These are phyloP conservation scores for Obelidium mucronatum DNA, from an alignment of 192 early-diverging fungal species.

Conservation along the genomic window DNA sequence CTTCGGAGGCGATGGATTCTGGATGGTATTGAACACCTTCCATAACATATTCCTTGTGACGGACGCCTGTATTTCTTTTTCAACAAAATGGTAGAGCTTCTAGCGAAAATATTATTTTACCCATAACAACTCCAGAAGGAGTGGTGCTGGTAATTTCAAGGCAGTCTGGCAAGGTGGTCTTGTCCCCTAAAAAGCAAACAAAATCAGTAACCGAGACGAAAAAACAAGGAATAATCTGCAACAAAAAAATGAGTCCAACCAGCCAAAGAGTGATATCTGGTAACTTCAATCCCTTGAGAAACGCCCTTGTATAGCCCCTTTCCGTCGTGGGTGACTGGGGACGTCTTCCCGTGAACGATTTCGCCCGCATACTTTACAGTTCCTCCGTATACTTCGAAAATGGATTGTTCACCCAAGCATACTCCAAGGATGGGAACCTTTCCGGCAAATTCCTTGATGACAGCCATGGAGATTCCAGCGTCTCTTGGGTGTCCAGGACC, in stretches of 20 bases:
- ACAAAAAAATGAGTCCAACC: slow-evolving; percentile 39
- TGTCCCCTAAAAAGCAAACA: too few relatives aligned
- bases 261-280: slow-evolving; percentile 96
- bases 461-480: slow-evolving; percentile 90
- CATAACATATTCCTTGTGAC: slow-evolving; percentile 87
- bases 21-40: slow-evolving; percentile 99
- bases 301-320: slow-evolving; percentile 87
- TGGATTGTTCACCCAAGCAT: slow-evolving; percentile 97
- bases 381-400: slow-evolving; percentile 96
- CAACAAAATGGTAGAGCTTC: too few relatives aligned
- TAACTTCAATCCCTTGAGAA: slow-evolving; percentile 84
- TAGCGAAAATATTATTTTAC: too few relatives aligned
- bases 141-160: slow-evolving; percentile 89
- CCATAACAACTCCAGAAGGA: slow-evolving; percentile 92
- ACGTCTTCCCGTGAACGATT: slow-evolving; percentile 97
- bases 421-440: slow-evolving; percentile 97
- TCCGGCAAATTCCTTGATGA: slow-evolving; percentile 87
- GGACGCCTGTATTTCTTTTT: too few relatives aligned
- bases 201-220: neutral
- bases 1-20: slow-evolving; percentile 94
- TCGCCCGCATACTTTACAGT: slow-evolving; percentile 93
- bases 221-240: neutral
- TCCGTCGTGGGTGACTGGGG: slow-evolving; percentile 88
- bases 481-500: slow-evolving; percentile 94
- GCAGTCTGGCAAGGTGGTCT: slow-evolving; percentile 75